Evolutionary conservation across 768 basidiomycete species (phyloP).

Genomic region (Calocera cornea): DNA sequence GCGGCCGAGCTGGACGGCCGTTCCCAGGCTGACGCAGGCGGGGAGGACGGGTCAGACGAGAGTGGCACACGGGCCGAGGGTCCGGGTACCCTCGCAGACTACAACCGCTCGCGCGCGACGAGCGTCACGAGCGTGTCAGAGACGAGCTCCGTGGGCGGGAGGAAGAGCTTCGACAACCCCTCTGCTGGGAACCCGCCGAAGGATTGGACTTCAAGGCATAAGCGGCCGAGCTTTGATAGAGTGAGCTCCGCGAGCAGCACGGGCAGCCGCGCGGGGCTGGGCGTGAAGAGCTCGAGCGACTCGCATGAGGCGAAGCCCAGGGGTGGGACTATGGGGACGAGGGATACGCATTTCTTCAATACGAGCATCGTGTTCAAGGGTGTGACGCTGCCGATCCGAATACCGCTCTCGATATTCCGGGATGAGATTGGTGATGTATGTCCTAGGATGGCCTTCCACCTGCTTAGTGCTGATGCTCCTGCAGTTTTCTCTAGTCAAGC

Average conservation of each 20-base stretch:
- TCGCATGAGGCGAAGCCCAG: background rate
- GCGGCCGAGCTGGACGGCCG: background rate
- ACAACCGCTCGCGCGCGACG: background rate
- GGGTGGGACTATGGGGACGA: background rate
- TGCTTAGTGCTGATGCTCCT: background rate
- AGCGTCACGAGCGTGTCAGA: background rate
- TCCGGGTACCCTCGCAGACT: background rate
- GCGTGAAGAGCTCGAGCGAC: background rate
- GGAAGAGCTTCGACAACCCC: background rate
- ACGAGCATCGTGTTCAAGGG: constrained; percentile 73
- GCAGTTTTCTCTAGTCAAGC: constrained; percentile 83
- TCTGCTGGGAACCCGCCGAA: background rate
- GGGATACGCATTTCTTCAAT: constrained; percentile 88
- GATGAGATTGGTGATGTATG: constrained; percentile 97
- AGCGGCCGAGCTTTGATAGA: background rate
- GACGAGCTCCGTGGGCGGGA: background rate
- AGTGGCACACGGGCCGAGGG: background rate
- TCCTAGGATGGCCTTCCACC: constrained; percentile 25
- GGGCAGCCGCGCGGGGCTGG: background rate
- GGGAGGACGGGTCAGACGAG: background rate
- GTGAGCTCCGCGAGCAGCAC: background rate
- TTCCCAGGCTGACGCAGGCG: background rate
- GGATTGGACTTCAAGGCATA: background rate
- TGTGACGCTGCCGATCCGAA: constrained; percentile 70
- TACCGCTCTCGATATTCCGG: constrained; percentile 77